A percentile compares a stretch with the other conserved stretches of the same genome.
phyloP scores from a whole-genome alignment of 2,329 filamentous ascomycete genomes.

The Phialocephala subalpina region DNA sequence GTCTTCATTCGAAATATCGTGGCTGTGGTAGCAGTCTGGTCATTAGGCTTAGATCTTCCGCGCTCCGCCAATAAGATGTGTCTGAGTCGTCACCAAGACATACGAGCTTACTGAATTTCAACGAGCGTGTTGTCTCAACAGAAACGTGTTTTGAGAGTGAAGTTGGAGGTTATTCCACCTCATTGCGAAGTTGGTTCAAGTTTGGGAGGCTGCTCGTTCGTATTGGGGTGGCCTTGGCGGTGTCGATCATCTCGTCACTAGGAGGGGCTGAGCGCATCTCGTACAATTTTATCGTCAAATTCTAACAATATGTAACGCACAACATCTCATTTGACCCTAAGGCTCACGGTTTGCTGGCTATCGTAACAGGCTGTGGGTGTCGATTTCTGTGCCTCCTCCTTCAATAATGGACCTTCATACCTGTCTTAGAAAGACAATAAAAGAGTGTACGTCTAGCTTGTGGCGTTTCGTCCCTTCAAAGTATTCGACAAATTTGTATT shows the following conservation, averaged over 20 bases:
- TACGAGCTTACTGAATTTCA: constrained; percentile 1
- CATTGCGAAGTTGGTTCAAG: background rate
- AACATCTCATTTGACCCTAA: background rate
- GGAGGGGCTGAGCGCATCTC: background rate
- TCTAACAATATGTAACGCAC: too few relatives aligned
- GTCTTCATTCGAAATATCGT: constrained; percentile 19
- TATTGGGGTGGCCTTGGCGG: background rate
- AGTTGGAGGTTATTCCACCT: background rate
- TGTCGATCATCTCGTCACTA: background rate
- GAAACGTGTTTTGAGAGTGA: background rate
- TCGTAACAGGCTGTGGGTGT: too few relatives aligned
- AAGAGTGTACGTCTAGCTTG: too few relatives aligned
- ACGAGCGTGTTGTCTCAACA: background rate
- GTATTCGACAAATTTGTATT: too few relatives aligned
- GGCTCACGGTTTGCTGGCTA: too few relatives aligned
- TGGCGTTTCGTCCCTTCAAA: too few relatives aligned
- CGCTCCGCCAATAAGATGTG: constrained; percentile 7
- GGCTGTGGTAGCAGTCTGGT: constrained; percentile 2
- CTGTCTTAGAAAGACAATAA: too few relatives aligned
- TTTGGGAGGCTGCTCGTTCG: background rate
- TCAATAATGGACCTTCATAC: too few relatives aligned
- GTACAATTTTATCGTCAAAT: background rate
- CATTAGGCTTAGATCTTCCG: background rate
- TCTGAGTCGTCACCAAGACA: constrained; percentile 8
- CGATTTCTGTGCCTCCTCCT: too few relatives aligned